A percentile compares a stretch with the other conserved stretches of the same genome.
phyloP scores from a whole-genome alignment of 495 filamentous ascomycete species.

The Hapsidospora chrysogenum region DNA sequence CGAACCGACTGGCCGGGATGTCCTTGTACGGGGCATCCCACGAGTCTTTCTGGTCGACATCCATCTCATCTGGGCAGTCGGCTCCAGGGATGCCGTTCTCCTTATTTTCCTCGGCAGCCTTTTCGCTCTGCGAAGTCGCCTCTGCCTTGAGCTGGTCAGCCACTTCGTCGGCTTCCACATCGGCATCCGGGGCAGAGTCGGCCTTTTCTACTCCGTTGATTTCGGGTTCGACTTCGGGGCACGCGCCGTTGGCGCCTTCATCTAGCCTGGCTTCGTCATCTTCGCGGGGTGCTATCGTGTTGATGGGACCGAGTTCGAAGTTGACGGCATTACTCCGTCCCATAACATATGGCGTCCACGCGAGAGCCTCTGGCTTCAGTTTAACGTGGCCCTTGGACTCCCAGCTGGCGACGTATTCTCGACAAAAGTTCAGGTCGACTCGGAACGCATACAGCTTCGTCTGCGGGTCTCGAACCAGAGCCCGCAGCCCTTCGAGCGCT shows the following conservation, averaged over 20 bases:
- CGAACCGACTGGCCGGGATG: conserved; percentile 67
- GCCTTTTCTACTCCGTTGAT: conserved; percentile 10
- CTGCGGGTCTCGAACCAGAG: conserved; percentile 74
- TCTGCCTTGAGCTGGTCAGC: conserved; percentile 1
- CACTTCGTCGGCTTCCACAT: conserved; percentile 8
- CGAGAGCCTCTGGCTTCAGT: conserved; percentile 62
- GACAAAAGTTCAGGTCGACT: conserved; percentile 65
- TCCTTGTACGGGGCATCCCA: conserved; percentile 26
- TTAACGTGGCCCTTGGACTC: conserved; percentile 74
- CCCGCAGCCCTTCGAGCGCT: conserved; percentile 74
- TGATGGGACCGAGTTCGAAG: conserved; percentile 67
- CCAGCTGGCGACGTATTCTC: conserved; percentile 71
- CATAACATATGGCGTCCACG: conserved; percentile 98
- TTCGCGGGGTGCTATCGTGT: conserved; percentile 74
- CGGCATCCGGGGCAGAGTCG: conserved; percentile 27
- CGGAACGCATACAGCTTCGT: conserved; percentile 80
- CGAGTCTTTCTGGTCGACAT: conserved; percentile 5
- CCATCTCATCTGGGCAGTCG: conserved; percentile 11
- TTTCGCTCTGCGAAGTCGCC: conserved; percentile 2
- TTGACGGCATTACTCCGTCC: conserved; percentile 68
- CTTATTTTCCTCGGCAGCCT: conserved; percentile 3
- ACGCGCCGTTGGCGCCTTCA: conserved; percentile 11
- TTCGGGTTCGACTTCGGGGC: conserved; percentile 15
- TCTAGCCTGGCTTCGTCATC: conserved; percentile 39
- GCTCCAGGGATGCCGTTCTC: conserved; percentile 10